Base-by-base conservation (phyloP, 164 flowering plant genomes). In the Malania oleifera region DNA sequence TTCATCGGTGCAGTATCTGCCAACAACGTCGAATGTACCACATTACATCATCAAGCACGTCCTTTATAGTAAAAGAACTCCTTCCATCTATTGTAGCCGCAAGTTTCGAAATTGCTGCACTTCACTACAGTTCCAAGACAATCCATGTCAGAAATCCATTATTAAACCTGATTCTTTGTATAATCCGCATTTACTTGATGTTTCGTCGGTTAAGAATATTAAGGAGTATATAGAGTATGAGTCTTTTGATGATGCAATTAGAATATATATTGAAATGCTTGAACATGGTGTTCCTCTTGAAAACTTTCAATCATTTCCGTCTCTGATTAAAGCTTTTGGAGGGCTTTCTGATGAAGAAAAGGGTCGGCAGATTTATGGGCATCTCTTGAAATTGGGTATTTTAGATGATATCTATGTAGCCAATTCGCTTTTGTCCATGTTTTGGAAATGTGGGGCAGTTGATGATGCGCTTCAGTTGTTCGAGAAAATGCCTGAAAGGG, bases 321-420 rank as follows among this genome's bases (percentile, higher is more conserved):
- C 75, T 56, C 73, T 85, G 58, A 61, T 85, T 47, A 82, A 85
- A 64, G 85, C 89, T 11, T 87, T 82, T 47, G 83, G 74, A 43
- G 82, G 75, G 31, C 67, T 80, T 47, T 56, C 23, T 46, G 68
- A 74, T 46, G 24, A 73, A 18, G 68, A 75, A 9, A 65, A 61
- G 60, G 60, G 60, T 26, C 58, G 53, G 58, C 71, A 77, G 60
- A 70, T 80, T 56, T 77, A 80, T 60, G 79, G 77, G 63, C 72
- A 73, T 65, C 62, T 75, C 38, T 45, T 75, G 55, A 75, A 77
- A 60, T 34, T 75, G 18, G 81, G 75, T 20, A 27, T 35, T 60
- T 62, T 62, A 23, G 60, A 25, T 22, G 75, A 77, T 56, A 15
- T 70, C 2, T 71, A 61, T 41, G 62, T 73, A n/a, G 29, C 11